phyloP scores from a whole-genome alignment of 176 grass and related monocot species.

The Tuctoria greenei region DNA sequence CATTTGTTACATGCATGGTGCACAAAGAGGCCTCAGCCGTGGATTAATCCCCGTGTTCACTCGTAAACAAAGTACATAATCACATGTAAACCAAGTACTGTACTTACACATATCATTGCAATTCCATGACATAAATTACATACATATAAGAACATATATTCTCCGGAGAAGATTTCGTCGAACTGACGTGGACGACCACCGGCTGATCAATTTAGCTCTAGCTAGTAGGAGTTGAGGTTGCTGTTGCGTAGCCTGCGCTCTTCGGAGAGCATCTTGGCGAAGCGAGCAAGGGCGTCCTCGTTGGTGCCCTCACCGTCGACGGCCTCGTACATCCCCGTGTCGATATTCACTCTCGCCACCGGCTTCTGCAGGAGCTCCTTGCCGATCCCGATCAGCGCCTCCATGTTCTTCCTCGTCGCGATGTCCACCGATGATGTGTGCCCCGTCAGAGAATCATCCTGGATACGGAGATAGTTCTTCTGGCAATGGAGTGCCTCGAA shows the following conservation, averaged over 20 bases:
- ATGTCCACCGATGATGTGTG: slow-evolving; percentile 52
- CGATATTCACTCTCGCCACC: slow-evolving; percentile 60
- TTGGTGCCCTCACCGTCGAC: slow-evolving; percentile 44
- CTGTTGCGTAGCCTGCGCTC: slow-evolving; percentile 43
- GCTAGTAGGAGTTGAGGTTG: slow-evolving; percentile 2
- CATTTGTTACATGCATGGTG: not conserved
- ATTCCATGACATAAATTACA: too few species aligned
- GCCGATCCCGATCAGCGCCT: slow-evolving; percentile 48
- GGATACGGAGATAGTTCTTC: slow-evolving; percentile 56
- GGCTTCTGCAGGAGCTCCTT: slow-evolving; percentile 38
- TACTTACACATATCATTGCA: too few species aligned
- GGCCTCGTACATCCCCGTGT: slow-evolving; percentile 39
- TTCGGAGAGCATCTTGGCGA: slow-evolving; percentile 54
- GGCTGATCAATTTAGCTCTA: too few species aligned
- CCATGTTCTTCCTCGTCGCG: slow-evolving; percentile 66
- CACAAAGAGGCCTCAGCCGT: too few species aligned
- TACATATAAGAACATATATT: too few species aligned
- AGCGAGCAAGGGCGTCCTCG: slow-evolving; percentile 29
- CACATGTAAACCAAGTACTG: too few species aligned
- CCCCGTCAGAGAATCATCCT: slow-evolving; percentile 43
- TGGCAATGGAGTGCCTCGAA: slow-evolving; percentile 37
- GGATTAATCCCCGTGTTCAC: too few species aligned
- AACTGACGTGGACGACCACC: too few species aligned
- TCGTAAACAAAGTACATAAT: too few species aligned
- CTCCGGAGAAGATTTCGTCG: too few species aligned